A percentile compares a stretch with the other conserved stretches of the same genome.
Conservation (phyloP, 306 rosid genomes). For the Adenanthera pavonina region DNA sequence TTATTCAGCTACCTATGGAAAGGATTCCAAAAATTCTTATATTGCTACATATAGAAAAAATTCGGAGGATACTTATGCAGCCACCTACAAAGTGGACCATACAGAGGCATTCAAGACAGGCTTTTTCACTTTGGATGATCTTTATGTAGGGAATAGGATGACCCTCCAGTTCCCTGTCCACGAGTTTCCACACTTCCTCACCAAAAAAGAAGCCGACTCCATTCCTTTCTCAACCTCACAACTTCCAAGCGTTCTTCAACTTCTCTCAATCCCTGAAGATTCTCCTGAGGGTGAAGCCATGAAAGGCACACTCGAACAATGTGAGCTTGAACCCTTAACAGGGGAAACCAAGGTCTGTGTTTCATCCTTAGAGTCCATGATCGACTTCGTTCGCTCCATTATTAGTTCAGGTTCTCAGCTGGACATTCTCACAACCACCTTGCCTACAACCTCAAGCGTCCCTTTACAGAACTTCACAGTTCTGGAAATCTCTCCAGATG, state of each 20-base stretch:
- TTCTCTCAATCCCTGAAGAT: slow-evolving; percentile 52
- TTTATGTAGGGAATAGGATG: slow-evolving; percentile 55
- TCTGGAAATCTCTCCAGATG: slow-evolving; percentile 48
- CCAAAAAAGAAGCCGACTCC: slow-evolving; percentile 53
- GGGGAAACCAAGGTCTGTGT: slow-evolving; percentile 67
- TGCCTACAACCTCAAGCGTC: slow-evolving; percentile 42
- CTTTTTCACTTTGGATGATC: slow-evolving; percentile 54
- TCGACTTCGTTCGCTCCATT: slow-evolving; percentile 40
- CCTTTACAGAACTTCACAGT: slow-evolving; percentile 53
- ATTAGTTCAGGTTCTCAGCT: slow-evolving; percentile 36
- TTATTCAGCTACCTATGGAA: slow-evolving; percentile 8
- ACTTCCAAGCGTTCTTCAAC: slow-evolving; percentile 58
- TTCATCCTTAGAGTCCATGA: slow-evolving; percentile 64
- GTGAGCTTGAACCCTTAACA: slow-evolving; percentile 43
- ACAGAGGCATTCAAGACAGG: slow-evolving; percentile 60
- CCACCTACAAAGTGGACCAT: slow-evolving; percentile 39
- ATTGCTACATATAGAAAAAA: neutral
- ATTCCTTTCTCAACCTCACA: slow-evolving; percentile 62
- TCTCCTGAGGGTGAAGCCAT: slow-evolving; percentile 51
- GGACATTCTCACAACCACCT: slow-evolving; percentile 46
- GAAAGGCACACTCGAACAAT: slow-evolving; percentile 47
- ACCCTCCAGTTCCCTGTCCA: slow-evolving; percentile 55
- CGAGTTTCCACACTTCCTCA: slow-evolving; percentile 45
- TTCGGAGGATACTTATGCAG: neutral
- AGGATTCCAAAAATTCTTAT: neutral